These are phyloP conservation scores for Penicillium griseofulvum DNA, from an alignment of 2,329 filamentous ascomycete genomes.

Conservation along the genomic window DNA sequence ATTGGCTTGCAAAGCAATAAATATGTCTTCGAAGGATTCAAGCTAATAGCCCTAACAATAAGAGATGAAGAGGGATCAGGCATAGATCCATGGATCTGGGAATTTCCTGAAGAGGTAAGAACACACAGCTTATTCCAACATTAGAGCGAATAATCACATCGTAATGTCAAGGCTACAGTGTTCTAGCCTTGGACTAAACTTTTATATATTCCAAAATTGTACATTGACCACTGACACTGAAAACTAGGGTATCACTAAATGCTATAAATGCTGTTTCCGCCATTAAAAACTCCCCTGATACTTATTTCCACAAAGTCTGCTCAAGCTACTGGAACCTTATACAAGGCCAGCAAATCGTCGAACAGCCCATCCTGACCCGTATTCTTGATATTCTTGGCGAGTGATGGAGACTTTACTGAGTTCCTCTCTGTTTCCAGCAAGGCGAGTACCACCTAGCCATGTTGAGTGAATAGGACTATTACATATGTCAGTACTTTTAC, in stretches of 20 bases:
- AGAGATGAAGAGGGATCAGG: not conserved
- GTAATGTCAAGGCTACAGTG: not conserved
- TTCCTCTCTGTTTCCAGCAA: conserved; percentile 66
- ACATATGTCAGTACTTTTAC: conserved; percentile 11
- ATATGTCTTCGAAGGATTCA: not conserved
- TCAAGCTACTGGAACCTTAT: conserved; percentile 6
- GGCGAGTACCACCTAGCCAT: conserved; percentile 78
- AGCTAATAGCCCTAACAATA: not conserved
- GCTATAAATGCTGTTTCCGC: conserved; percentile 7
- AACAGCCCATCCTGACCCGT: conserved; percentile 72
- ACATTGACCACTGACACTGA: conserved; percentile 7
- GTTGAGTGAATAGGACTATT: conserved; percentile 68
- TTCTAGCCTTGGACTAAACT: not conserved
- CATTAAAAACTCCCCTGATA: conserved; percentile 6
- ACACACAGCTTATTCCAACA: not conserved
- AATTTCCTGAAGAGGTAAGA: not conserved
- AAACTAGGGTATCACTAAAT: conserved; percentile 27
- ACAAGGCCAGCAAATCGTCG: conserved; percentile 61
- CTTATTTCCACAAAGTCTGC: not conserved
- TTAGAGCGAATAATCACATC: conserved; percentile 8
- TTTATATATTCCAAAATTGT: not conserved
- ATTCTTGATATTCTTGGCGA: conserved; percentile 84
- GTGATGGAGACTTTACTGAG: conserved; percentile 71
- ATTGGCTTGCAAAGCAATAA: not conserved
- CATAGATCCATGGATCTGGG: not conserved